Conservation (phyloP, 2,329 filamentous ascomycete species). For the Cercospora beticola region DNA sequence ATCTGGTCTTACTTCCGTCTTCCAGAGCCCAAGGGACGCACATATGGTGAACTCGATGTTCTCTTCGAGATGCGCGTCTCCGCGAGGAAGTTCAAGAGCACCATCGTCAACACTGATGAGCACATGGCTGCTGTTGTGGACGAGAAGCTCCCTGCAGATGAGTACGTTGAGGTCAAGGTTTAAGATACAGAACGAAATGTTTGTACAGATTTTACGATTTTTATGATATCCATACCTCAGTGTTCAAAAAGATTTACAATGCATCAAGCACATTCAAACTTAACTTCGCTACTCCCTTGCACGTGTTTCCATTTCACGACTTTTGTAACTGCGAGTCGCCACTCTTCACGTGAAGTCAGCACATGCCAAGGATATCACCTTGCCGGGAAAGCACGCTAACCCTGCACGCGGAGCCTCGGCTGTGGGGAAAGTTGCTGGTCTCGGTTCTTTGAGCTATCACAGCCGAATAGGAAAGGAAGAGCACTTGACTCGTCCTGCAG, state of each 20-base stretch:
- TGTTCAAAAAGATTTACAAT: not conserved
- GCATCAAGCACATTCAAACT: not conserved
- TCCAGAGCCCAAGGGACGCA: slow-evolving; percentile 45
- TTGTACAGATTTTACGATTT: not conserved
- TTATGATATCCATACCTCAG: not conserved
- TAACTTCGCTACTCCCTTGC: too few relatives aligned
- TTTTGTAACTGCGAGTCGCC: not conserved
- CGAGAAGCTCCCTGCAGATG: not conserved
- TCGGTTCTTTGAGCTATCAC: slow-evolving; percentile 1
- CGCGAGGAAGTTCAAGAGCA: slow-evolving; percentile 41
- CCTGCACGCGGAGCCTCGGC: not conserved
- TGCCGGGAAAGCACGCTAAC: not conserved
- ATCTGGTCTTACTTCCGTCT: slow-evolving; percentile 47
- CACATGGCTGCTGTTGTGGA: slow-evolving; percentile 10
- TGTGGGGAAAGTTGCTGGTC: not conserved
- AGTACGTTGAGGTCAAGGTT: not conserved
- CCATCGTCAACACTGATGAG: slow-evolving; percentile 18
- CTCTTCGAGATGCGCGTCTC: slow-evolving; percentile 44
- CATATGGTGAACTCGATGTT: slow-evolving; percentile 46
- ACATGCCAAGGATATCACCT: not conserved
- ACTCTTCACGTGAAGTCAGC: not conserved
- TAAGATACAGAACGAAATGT: not conserved
- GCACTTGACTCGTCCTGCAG: slow-evolving; percentile 1
- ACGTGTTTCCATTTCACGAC: too few relatives aligned
- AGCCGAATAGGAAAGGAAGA: slow-evolving; percentile 4